These are phyloP conservation scores for Trichoderma guizhouense DNA, from an alignment of 2,329 filamentous ascomycete genomes.

Conservation along the genomic window DNA sequence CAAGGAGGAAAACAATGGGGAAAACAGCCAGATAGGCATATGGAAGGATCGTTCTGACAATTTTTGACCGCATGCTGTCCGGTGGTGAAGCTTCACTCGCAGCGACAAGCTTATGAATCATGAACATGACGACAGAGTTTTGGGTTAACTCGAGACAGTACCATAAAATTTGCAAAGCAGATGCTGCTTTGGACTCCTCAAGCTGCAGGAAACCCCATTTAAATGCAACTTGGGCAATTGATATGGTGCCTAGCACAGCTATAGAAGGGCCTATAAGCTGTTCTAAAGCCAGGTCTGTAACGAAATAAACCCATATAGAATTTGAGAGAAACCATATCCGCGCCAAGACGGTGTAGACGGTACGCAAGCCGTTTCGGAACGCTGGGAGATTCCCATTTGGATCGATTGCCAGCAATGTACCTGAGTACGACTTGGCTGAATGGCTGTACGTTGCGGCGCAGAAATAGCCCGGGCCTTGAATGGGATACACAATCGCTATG, in stretches of 20 bases:
- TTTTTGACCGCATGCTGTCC: background rate
- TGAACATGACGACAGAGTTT: background rate
- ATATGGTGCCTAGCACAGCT: background rate
- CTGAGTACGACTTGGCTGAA: background rate
- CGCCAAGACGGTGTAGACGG: background rate
- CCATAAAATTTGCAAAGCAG: background rate
- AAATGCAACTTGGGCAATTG: background rate
- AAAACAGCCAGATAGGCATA: background rate
- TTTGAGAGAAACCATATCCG: background rate
- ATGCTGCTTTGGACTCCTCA: background rate
- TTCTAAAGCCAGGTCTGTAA: background rate
- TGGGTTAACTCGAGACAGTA: background rate
- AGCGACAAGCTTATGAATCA: background rate
- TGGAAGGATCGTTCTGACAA: background rate
- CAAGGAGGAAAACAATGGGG: background rate
- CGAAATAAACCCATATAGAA: background rate
- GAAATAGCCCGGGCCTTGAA: background rate
- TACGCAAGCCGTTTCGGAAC: background rate
- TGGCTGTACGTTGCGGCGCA: background rate
- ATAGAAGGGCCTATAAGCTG: background rate
- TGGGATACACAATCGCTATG: background rate
- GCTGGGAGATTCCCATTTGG: background rate
- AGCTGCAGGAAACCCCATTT: background rate
- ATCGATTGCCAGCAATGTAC: background rate
- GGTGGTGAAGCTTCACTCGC: background rate